Base-by-base conservation (phyloP, 2,329 filamentous ascomycete genomes). In the Exophiala dermatitidis region DNA sequence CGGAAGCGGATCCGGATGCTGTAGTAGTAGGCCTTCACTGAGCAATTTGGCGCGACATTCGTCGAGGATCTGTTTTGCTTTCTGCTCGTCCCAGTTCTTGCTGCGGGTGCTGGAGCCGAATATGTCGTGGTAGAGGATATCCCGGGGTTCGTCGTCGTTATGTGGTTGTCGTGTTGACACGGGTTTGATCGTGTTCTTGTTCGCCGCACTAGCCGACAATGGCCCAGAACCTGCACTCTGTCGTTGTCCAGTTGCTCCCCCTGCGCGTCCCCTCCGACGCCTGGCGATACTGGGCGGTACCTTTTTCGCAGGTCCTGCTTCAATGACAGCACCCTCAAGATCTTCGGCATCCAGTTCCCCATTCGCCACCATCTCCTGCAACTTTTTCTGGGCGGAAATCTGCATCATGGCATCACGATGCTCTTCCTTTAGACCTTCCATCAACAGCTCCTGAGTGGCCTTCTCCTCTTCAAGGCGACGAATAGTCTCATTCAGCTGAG, bases 341-440 rank as follows among this genome's bases (percentile, higher is more conserved):
- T 95, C 95, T 77, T 90, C 86, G 68, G 95, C 90, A 60, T 83
- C 81, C 41, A 95, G 71, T 61, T 95, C 89, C 37, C 74, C 77
- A 60, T 87, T 85, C 68, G 89, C 56, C 61, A 68, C 58, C 56
- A 63, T 60, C 19, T 62, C 52, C 48, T 60, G 54, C 19, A 63
- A 44, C 41, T 62, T 57, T 29, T 40, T 37, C 53, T 56, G 53
- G 3, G 60, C 61, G 7, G 58, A 58, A n/a, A 62, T 56, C 38
- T 62, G 61, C 56, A 62, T 58, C 50, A 61, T 61, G 3, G 60
- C 60, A 50, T 62, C 60, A 29, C 58, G 54, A 33, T 59, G 48
- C 48, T 63, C 55, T 30, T 63, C 61, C 44, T 53, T 53, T 2
- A 62, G 49, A 31, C 60, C 60, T 38, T 63, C 60, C 47, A 63